Base-by-base conservation (phyloP, 2,329 filamentous ascomycete genomes). In the Uncinocarpus reesii region DNA sequence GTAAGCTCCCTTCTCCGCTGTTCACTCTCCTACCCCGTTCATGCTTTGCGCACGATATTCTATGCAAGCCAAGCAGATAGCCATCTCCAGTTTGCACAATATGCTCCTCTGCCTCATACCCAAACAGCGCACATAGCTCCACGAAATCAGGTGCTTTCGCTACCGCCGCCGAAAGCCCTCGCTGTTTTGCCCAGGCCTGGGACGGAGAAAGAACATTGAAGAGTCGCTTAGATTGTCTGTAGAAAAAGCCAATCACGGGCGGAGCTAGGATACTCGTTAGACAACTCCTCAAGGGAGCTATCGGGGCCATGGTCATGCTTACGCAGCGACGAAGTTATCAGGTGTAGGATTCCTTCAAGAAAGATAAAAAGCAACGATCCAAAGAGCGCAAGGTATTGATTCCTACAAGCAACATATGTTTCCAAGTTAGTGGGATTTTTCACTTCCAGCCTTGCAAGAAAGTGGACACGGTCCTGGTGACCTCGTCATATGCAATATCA, bases 61-160 rank as follows among this genome's bases (percentile, higher is more conserved):
- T 79, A 65, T 98, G 92, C 50, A 96, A 69, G 7, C 90, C 90
- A 13, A 98, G 77, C 37, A 98, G 73, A 62, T 93, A 98, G 13
- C 92, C 92, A 71, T 98, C 92, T 53, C 80, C 81, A 1, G 92
- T 98, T 66, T 95, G 89, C 8, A 94, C 85, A 42, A 98, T 83
- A 64, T 98, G 92, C 68, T 98, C 92, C 65, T 98, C 92, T 4
- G 90, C 86, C 57, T 86, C 84, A 67, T 95, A 96, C 40, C 89
- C 90, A 65, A 83, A 95, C 10, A 95, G 71, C 32, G 81, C 83
- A 66, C 90, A 96, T n/a, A 98, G 77, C 61, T 96, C 90, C 38
- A 87, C 80, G 64, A 98, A 96, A 62, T 96, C 92, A 52, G 85
- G 79, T 3, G 90, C 87, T 61, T 92, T 83, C 48, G 87, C 83